A percentile compares a stretch with the other conserved stretches of the same genome.
phyloP scores from a whole-genome alignment of 306 rosid species.

The Cicer cuneatum region DNA sequence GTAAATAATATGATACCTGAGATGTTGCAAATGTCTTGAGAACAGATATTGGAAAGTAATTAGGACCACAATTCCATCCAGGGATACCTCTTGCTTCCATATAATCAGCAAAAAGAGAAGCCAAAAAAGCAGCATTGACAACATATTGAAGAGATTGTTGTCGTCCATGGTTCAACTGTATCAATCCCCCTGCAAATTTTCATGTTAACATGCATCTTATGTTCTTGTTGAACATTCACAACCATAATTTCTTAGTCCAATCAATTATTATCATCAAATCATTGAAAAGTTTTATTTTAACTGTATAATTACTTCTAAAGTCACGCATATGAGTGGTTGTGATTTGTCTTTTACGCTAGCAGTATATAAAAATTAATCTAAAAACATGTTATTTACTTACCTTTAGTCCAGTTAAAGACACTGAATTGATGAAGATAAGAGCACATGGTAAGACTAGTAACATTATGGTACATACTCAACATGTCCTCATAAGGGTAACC shows the following conservation, averaged over 20 bases:
- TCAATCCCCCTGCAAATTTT: constrained; percentile 62
- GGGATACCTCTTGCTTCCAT: constrained; percentile 55
- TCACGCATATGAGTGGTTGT: no score
- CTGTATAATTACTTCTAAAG: no score
- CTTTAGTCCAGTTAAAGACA: constrained; percentile 59
- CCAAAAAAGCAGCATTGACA: constrained; percentile 71
- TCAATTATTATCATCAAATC: no score
- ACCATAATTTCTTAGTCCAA: not conserved
- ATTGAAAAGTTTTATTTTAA: no score
- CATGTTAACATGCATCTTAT: constrained; percentile 19
- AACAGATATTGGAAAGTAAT: constrained; percentile 38
- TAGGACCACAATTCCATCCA: constrained; percentile 62
- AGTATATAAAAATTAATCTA: no score
- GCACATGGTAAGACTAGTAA: constrained; percentile 65
- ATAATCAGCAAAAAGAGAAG: constrained; percentile 68
- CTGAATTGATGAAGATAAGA: constrained; percentile 59
- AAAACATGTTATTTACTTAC: constrained; percentile 33
- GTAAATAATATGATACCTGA: constrained; percentile 51
- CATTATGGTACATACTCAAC: constrained; percentile 61
- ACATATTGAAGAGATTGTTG: constrained; percentile 64
- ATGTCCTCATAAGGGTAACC: constrained; percentile 73
- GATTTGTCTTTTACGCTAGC: no score
- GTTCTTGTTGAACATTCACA: not conserved
- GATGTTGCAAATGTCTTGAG: constrained; percentile 64
- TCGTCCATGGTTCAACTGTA: constrained; percentile 57